Percentiles rank a stretch among this genome's conserved stretches.
phyloP scores from a whole-genome alignment of 169 alveolate species.

The Cryptosporidium tyzzeri region DNA sequence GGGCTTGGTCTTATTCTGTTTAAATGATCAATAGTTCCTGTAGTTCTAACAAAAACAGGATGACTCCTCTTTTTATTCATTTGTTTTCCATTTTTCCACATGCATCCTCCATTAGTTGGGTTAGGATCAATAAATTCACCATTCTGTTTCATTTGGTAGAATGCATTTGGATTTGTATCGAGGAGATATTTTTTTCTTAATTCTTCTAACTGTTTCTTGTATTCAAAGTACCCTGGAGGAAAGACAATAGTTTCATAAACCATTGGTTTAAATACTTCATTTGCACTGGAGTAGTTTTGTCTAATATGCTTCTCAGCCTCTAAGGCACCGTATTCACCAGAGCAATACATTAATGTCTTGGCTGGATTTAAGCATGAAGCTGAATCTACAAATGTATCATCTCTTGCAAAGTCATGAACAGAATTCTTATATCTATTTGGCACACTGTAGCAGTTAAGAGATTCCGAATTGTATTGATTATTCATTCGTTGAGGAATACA shows the following conservation, averaged over 20 bases:
- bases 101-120: slow-evolving; percentile 18
- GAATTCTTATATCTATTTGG: slow-evolving; percentile 45
- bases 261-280: slow-evolving; percentile 68
- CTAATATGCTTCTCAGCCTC: slow-evolving; percentile 31
- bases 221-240: slow-evolving; percentile 73
- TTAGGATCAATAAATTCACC: slow-evolving; percentile 24
- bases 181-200: slow-evolving; percentile 41
- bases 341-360: slow-evolving; percentile 54
- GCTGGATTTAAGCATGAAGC: slow-evolving; percentile 51
- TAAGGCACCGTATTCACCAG: slow-evolving; percentile 34
- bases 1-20: slow-evolving; percentile 63
- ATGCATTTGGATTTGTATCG: slow-evolving; percentile 55
- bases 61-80: slow-evolving; percentile 3
- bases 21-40: slow-evolving; percentile 37
- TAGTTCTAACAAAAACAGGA: slow-evolving; percentile 59
- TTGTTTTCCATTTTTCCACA: slow-evolving; percentile 13
- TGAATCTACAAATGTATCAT: slow-evolving; percentile 28
- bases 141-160: slow-evolving; percentile 34
- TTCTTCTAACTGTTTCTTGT: slow-evolving; percentile 58
- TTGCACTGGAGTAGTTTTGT: slow-evolving; percentile 49
- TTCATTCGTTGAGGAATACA: slow-evolving; percentile 20
- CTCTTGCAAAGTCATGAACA: slow-evolving; percentile 39
- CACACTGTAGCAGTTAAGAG: slow-evolving; percentile 44
- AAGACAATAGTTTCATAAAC: slow-evolving; percentile 65
- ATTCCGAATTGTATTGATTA: slow-evolving; percentile 14